phyloP scores from a whole-genome alignment of 2,329 filamentous ascomycete species.

The Aspergillus fijiensis region DNA sequence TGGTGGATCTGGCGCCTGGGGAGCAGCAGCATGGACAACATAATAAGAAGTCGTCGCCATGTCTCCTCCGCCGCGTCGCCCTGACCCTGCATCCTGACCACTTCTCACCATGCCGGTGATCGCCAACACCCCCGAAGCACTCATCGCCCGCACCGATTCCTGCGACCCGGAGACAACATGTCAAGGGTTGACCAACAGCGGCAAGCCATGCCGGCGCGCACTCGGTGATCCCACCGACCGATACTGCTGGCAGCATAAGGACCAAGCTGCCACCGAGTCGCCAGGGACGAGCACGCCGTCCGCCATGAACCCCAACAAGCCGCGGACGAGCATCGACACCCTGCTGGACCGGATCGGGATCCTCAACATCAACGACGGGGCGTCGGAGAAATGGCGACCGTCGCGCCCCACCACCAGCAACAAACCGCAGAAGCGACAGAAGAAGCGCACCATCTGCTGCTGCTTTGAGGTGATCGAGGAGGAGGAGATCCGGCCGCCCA shows the following conservation, averaged over 20 bases:
- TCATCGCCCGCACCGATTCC: slow-evolving; percentile 77
- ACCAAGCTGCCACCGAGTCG: slow-evolving; percentile 61
- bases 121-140: slow-evolving; percentile 74
- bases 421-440: slow-evolving; percentile 21
- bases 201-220: slow-evolving; percentile 77
- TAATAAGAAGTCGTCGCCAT: not conserved
- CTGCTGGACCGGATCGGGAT: slow-evolving; percentile 76
- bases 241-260: slow-evolving; percentile 95
- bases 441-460: slow-evolving; percentile 31
- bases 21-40: not conserved
- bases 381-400: slow-evolving; percentile 11
- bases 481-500: slow-evolving; percentile 26
- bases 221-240: slow-evolving; percentile 52
- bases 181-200: slow-evolving; percentile 77
- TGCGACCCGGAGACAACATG: slow-evolving; percentile 82
- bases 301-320: slow-evolving; percentile 47
- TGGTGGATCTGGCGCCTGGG: not conserved
- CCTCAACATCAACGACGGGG: slow-evolving; percentile 57
- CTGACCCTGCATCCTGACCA: not conserved
- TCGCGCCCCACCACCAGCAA: slow-evolving; percentile 5
- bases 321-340: slow-evolving; percentile 82
- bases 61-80: not conserved
- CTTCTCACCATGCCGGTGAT: slow-evolving; percentile 60
- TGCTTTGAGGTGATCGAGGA: slow-evolving; percentile 36
- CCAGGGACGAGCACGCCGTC: slow-evolving; percentile 32